phyloP scores from a whole-genome alignment of 2,329 filamentous ascomycete genomes.

The Xylariaceae sp. region DNA sequence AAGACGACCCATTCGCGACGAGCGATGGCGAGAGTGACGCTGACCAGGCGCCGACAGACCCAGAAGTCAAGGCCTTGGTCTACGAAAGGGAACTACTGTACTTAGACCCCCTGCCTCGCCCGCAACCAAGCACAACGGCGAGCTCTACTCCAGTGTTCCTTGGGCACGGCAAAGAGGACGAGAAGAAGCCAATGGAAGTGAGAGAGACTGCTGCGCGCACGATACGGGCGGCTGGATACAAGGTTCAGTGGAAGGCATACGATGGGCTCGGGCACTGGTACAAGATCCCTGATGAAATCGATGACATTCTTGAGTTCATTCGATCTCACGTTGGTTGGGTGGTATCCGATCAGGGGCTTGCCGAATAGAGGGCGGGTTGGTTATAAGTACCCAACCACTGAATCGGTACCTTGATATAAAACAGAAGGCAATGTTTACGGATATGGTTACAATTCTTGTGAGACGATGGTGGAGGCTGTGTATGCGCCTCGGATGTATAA shows the following conservation, averaged over 20 bases:
- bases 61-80: too few species aligned
- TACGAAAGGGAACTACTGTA: constrained; percentile 31
- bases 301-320: constrained; percentile 38
- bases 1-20: constrained; percentile 1
- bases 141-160: constrained; percentile 36
- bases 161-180: constrained; percentile 37
- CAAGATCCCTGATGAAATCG: constrained; percentile 41
- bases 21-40: too few species aligned
- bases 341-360: too few species aligned
- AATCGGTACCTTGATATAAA: too few species aligned
- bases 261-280: constrained; percentile 41
- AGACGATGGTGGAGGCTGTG: too few species aligned
- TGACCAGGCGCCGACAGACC: too few species aligned
- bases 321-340: not conserved
- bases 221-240: constrained; percentile 27
- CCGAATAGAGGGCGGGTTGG: too few species aligned
- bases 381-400: too few species aligned
- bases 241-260: constrained; percentile 37
- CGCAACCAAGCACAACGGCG: constrained; percentile 7
- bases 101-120: too few species aligned
- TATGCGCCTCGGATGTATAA: too few species aligned
- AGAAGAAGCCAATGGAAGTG: constrained; percentile 29
- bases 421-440: too few species aligned
- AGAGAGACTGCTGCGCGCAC: constrained; percentile 28
- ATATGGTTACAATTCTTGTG: too few species aligned